Base-by-base conservation (phyloP, 306 rosid genomes). In the Alnus glutinosa region DNA sequence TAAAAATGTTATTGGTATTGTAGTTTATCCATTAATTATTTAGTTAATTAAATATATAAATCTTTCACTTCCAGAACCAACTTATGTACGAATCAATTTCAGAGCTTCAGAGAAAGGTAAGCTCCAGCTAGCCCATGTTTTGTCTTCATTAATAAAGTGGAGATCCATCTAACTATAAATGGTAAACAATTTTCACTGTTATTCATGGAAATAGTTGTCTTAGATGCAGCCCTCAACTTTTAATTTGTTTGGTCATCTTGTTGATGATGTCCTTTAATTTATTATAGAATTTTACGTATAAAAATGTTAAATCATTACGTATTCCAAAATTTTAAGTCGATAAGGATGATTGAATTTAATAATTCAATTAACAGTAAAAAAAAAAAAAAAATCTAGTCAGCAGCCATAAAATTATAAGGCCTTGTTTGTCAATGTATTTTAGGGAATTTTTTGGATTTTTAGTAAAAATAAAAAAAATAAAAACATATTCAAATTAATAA, bases 51-150 rank as follows among this genome's bases (percentile, higher is more conserved):
- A 49, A 63, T 4, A 2, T 3, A 1, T n/a, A 4, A n/a, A 62
- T 66, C 61, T 78, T 69, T 80, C 52, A 48, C 37, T 49, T 78
- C 74, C 95, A 95, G 98, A 91, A 92, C 83, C 97, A 91, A 73
- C 72, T 89, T 82, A 89, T 95, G 98, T 47, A 84, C 79, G 97
- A 95, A 76, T 89, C 92, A 44, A 91, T 95, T 83, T 86, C 97
- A 32, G 90, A 78, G 82, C 93, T 89, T 80, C 96, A 91, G 76
- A 95, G 89, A 87, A 95, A 82, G 97, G 98, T 89, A 57, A 61
- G 71, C 62, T 50, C 54, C 50, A 64, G 74, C 52, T 58, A 36
- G 34, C 62, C n/a, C 28, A 16, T 3, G 12, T 14, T 63, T 9
- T 13, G 4, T 46, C 7, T 15, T 67, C 16, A 18, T 8, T 67